Percentiles rank a stretch among this genome's conserved stretches.
Evolutionary conservation across 768 basidiomycete species (phyloP).

Genomic region (Exsudoporus frostii): DNA sequence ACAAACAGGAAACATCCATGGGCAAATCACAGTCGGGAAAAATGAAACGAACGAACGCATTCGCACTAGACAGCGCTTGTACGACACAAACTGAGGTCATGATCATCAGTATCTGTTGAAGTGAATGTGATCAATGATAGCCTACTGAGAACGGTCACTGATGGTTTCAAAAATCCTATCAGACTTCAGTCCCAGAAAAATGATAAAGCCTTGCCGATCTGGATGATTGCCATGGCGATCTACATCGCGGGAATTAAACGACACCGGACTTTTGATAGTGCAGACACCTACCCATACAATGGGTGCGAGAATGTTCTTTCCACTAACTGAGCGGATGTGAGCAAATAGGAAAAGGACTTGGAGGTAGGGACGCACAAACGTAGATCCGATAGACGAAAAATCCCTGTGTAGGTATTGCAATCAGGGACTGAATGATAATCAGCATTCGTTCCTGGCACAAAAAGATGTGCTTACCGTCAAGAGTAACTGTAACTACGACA

Average conservation of each 20-base stretch:
- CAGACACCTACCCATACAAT: slow-evolving; percentile 1
- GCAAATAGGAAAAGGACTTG: background rate
- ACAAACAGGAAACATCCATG: background rate
- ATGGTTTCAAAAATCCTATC: background rate
- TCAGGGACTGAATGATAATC: slow-evolving; percentile 2
- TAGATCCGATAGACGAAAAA: slow-evolving; percentile 18
- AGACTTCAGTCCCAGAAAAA: background rate
- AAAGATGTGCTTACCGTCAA: background rate
- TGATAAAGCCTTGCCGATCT: slow-evolving; percentile 3
- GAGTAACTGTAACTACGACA: background rate
- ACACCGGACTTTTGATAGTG: too few relatives aligned
- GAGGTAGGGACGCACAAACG: background rate
- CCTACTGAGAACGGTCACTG: slow-evolving; percentile 4
- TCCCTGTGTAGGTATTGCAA: slow-evolving; percentile 2
- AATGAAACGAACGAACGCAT: background rate
- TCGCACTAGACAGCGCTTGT: background rate
- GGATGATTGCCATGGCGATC: background rate
- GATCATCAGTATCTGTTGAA: background rate
- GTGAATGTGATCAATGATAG: background rate
- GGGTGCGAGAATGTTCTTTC: background rate
- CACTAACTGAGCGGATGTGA: background rate
- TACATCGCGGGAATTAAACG: background rate
- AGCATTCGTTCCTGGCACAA: background rate
- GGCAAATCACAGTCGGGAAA: background rate
- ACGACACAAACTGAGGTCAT: background rate